Conservation (phyloP, 163 green algal genomes). For the Volvox carteri region DNA sequence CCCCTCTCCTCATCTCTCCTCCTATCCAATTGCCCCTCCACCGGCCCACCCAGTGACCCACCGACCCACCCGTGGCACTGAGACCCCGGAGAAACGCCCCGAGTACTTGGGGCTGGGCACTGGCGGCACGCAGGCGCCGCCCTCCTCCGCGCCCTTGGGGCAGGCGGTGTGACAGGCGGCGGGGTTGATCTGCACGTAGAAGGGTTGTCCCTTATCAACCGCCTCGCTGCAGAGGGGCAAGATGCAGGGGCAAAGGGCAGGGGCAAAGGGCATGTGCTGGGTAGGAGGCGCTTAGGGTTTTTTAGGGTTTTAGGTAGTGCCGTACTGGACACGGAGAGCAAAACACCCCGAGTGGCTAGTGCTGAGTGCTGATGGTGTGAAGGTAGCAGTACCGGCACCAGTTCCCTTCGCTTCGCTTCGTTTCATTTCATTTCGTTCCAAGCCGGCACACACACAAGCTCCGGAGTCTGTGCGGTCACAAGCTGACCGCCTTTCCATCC, state of each 20-base stretch:
- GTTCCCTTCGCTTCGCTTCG: too few species aligned
- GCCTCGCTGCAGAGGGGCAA: constrained; percentile 43
- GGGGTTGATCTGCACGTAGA: constrained; percentile 62
- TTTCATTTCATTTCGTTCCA: too few species aligned
- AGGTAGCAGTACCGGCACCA: too few species aligned
- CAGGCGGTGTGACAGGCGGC: constrained; percentile 55
- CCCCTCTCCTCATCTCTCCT: background rate
- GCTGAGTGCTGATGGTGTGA: too few species aligned
- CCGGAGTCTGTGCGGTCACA: too few species aligned
- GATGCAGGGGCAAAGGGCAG: background rate
- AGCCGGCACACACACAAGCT: too few species aligned
- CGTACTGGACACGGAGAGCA: too few species aligned
- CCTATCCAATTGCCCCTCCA: too few species aligned
- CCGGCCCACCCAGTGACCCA: background rate
- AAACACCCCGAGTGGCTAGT: too few species aligned
- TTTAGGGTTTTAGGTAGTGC: too few species aligned
- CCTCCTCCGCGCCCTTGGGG: constrained; percentile 45
- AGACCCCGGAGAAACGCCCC: background rate
- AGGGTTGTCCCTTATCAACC: constrained; percentile 41
- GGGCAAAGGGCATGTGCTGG: background rate
- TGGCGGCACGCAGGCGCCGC: constrained; percentile 37
- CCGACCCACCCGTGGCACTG: background rate
- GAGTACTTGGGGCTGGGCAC: constrained; percentile 40
- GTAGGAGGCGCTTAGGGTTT: too few species aligned
- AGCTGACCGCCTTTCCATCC: too few species aligned